Conservation (phyloP, 495 filamentous ascomycete genomes). For the Eremomyces bilateralis region DNA sequence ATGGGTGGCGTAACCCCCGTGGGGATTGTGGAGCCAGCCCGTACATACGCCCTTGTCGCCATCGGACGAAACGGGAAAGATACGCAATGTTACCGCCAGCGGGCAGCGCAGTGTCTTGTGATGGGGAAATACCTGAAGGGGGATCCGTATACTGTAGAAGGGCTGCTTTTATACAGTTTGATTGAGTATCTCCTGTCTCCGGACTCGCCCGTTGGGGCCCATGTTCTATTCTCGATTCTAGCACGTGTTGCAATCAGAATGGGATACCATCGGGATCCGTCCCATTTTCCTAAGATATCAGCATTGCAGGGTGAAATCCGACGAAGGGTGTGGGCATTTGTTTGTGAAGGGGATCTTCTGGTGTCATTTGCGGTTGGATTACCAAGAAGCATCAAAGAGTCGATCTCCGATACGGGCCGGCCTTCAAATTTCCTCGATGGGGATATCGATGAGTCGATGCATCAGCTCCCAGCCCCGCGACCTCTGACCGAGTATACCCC, state of each 20-base stretch:
- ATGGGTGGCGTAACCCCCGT: constrained; percentile 34
- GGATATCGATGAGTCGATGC: constrained; percentile 16
- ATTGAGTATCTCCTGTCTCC: constrained; percentile 36
- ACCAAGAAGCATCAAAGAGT: constrained; percentile 16
- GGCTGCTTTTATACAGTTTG: constrained; percentile 13
- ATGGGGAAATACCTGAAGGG: constrained; percentile 82
- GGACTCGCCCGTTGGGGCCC: constrained; percentile 21
- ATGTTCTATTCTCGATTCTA: constrained; percentile 5
- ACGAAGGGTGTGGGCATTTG: constrained; percentile 29
- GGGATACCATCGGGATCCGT: constrained; percentile 34
- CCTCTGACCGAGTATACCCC: constrained; percentile 17
- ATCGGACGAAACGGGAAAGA: constrained; percentile 29
- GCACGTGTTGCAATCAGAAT: constrained; percentile 28
- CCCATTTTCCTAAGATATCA: constrained; percentile 28
- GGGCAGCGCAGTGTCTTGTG: constrained; percentile 71
- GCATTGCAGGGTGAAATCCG: constrained; percentile 33
- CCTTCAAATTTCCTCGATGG: constrained; percentile 21
- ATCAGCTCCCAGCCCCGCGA: constrained; percentile 12
- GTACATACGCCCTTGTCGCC: constrained; percentile 27
- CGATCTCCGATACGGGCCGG: constrained; percentile 20
- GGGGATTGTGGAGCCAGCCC: too few species aligned
- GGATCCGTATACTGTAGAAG: constrained; percentile 42
- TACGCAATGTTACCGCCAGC: constrained; percentile 52
- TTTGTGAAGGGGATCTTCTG: constrained; percentile 27
- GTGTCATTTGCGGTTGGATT: constrained; percentile 22